These are phyloP conservation scores for Fraxinus platypoda DNA, from an alignment of 305 asterid species.

Conservation along the genomic window DNA sequence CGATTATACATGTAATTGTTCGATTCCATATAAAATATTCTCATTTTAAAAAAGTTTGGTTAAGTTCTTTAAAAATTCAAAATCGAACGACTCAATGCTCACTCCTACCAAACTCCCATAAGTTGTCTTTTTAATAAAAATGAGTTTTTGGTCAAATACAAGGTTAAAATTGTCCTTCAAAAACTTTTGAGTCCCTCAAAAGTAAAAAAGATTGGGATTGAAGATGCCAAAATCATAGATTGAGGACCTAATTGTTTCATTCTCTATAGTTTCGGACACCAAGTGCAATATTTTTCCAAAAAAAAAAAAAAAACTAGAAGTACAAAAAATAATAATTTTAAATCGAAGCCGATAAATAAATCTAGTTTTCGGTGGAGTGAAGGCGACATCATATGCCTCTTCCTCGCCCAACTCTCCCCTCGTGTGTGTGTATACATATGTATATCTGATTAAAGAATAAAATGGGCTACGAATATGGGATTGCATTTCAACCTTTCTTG, in stretches of 20 bases:
- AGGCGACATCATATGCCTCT: not conserved
- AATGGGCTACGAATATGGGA: constrained; percentile 33
- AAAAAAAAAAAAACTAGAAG: no score
- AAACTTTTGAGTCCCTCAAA: not conserved
- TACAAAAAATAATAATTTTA: no score
- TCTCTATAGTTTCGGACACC: not conserved
- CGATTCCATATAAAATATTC: not conserved
- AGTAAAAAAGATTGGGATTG: not conserved
- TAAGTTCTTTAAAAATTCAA: no score
- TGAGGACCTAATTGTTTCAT: not conserved
- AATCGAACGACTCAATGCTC: no score
- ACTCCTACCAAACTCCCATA: no score
- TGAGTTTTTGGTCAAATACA: no score
- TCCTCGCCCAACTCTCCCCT: not conserved
- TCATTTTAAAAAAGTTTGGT: not conserved
- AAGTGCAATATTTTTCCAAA: not conserved
- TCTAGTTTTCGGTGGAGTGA: not conserved
- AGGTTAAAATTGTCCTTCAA: no score
- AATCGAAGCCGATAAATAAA: not conserved
- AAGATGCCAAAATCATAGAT: not conserved
- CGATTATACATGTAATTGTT: no score
- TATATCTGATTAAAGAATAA: not conserved
- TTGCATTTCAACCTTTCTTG: not conserved
- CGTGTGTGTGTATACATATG: no score
- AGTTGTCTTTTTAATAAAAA: no score